phyloP scores from a whole-genome alignment of 129 eudicot genomes.

The Deinandra increscens region DNA sequence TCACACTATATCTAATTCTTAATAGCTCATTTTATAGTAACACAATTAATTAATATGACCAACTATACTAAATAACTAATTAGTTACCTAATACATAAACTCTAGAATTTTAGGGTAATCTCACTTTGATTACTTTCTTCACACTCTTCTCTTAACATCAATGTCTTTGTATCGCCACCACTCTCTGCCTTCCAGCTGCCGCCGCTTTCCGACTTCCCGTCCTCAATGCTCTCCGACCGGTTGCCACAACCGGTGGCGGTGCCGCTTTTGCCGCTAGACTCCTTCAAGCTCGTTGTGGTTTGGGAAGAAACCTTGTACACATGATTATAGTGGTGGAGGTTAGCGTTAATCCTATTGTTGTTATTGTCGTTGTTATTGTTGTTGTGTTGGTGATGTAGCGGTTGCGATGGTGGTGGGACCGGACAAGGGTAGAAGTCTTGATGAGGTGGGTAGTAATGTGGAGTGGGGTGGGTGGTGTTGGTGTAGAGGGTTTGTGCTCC shows the following conservation, averaged over 20 bases:
- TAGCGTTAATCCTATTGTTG: background rate
- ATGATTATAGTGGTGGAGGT: constrained; percentile 42
- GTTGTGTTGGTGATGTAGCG: constrained; percentile 36
- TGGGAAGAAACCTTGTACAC: constrained; percentile 60
- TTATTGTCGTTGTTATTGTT: background rate
- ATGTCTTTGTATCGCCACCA: constrained; percentile 55
- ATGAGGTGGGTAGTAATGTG: constrained; percentile 56
- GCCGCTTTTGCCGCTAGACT: constrained; percentile 53
- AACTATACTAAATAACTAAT: constrained; percentile 16
- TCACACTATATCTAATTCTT: constrained; percentile 17
- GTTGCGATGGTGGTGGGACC: constrained; percentile 43
- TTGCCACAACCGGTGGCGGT: constrained; percentile 47
- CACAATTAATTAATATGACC: constrained; percentile 9
- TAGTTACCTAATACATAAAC: background rate
- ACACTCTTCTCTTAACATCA: constrained; percentile 54
- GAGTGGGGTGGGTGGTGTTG: constrained; percentile 43
- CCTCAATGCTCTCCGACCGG: constrained; percentile 91
- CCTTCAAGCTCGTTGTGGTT: constrained; percentile 60
- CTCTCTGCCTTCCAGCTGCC: constrained; percentile 92
- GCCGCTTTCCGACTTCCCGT: constrained; percentile 75
- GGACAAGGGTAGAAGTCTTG: constrained; percentile 60
- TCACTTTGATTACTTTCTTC: constrained; percentile 75
- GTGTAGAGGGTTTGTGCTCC: constrained; percentile 67
- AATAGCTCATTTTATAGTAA: constrained; percentile 15
- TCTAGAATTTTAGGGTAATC: constrained; percentile 69